A percentile compares a stretch with the other conserved stretches of the same genome.
These are phyloP conservation scores for Circinella umbellata DNA, from an alignment of 371 early-diverging fungal genomes.

Conservation along the genomic window DNA sequence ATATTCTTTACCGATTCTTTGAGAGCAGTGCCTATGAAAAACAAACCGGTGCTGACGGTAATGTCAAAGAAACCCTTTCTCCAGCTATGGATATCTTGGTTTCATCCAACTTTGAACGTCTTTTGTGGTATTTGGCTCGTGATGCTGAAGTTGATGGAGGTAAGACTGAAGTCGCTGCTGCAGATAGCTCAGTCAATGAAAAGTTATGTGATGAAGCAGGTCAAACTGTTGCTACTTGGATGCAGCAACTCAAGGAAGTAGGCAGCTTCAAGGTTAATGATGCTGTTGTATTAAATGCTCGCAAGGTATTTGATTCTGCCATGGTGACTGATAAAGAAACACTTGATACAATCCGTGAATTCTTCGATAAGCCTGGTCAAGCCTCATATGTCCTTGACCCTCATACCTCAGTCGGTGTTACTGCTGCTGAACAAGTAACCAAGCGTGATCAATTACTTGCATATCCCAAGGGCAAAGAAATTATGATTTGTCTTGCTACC, in stretches of 20 bases:
- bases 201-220: conserved; percentile 59
- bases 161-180: conserved; percentile 25
- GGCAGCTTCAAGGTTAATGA: conserved; percentile 78
- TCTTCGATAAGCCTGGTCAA: conserved; percentile 61
- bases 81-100: conserved; percentile 98
- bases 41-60: conserved; percentile 58
- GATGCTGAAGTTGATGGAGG: conserved; percentile 51
- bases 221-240: conserved; percentile 72
- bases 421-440: conserved; percentile 71
- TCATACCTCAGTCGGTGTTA: conserved; percentile 95
- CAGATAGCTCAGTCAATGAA: conserved; percentile 38
- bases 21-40: conserved; percentile 84
- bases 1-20: conserved; percentile 96
- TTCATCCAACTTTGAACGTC: conserved; percentile 96
- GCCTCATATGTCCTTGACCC: conserved; percentile 88
- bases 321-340: conserved; percentile 81
- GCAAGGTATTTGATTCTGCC: conserved; percentile 76
- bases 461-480: conserved; percentile 39
- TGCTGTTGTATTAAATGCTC: conserved; percentile 67
- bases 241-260: conserved; percentile 74
- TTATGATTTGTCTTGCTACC: conserved; percentile 84
- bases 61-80: conserved; percentile 83
- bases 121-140: conserved; percentile 88
- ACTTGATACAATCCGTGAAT: conserved; percentile 72
- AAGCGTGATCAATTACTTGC: conserved; percentile 31